Evolutionary conservation across 106 monocot genomes (phyloP), one percentile per base, ranked within the genome.

Genomic region (Dendrobium chrysotoxum): DNA sequence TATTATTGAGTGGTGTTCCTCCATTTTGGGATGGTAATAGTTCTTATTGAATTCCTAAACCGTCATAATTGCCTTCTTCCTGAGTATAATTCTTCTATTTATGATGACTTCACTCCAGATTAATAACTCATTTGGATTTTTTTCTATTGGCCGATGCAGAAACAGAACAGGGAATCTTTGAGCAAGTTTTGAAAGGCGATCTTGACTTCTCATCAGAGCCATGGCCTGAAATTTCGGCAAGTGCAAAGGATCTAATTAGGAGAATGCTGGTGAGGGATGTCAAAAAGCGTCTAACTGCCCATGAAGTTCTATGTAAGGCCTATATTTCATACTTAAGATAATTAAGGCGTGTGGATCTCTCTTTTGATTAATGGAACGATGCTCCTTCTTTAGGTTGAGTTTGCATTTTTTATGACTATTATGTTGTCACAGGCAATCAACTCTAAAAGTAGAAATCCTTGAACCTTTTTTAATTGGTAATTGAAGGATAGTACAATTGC

Each of bases 21-120:
- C 90, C 90, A 76, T 90, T 90, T 64, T 90, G 90, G 90, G 87
- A 85, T 85, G 90, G 89, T 88, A 65, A 81, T 21, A 46, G 18
- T 15, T 31, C 35, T 67, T 71, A 64, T 54, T 77, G 12, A 11
- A 44, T 11, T 84, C 28, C 72, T 31, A 71, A 71, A 18, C 15
- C 31, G 0, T 50, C 50, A 50, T 50, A 13, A 13, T 13, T 15
- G 15, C 15, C 1, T 13, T 71, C 38, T 71, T 71, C 38, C 4
- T 71, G 17, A 31, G 15, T 38, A 28, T 38, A 71, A 71, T 71
- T 70, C 68, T 23, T 28, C 31, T 70, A 1, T 70, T 70, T 30
- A 23, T 26, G 25, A 61, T 6, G 23, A 61, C 61, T 61, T 21
- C 16, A 5, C 23, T 61, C 23, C 61, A 61, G 2, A 61, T 61